Evolutionary conservation across 2,329 filamentous ascomycete species (phyloP), one percentile per base, ranked within the genome.

Genomic region (Hymenoscyphus linearis): DNA sequence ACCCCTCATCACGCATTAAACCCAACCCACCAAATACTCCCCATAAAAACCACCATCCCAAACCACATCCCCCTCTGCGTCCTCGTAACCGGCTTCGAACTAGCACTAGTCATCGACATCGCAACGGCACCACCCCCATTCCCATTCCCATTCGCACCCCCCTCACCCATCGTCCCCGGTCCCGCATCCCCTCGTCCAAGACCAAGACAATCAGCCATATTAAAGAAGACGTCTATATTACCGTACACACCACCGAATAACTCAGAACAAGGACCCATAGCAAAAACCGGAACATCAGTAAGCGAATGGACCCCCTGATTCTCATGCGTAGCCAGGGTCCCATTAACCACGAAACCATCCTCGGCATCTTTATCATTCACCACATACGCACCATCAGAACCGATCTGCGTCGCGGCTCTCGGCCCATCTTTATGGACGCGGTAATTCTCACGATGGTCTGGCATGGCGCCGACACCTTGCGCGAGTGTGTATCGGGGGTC

Each of bases 401-500:
- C n/a, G n/a, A n/a, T n/a, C n/a, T n/a, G n/a, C n/a, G n/a, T n/a
- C n/a, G n/a, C n/a, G n/a, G n/a, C n/a, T n/a, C n/a, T n/a, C n/a
- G n/a, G n/a, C n/a, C n/a, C 86, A 18, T 80, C 76, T 74, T 84
- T 85, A 77, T 86, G 85, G 14, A 93, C 85, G 65, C 81, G 81
- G 79, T 87, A 96, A 76, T 89, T 83, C 79, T 96, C 91, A 25
- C 89, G 82, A 69, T 81, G 85, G 73, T 96, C 91, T 0, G 91
- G 91, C 71, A 83, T 82, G 35, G 89, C 89, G 55, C 80, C 84
- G 36, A 91, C 75, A 57, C 91, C 91, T 47, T 85, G 82, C 60
- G 89, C 90, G 57, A 96, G 84, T 61, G 89, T 88, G 76, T 93
- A 95, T 35, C 91, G 84, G 14, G 91, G 91, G 72, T 91, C 88